A percentile compares a stretch with the other conserved stretches of the same genome.
phyloP scores from a whole-genome alignment of 108 stramenopile genomes.

The Pseudonitzschia delicatissima region DNA sequence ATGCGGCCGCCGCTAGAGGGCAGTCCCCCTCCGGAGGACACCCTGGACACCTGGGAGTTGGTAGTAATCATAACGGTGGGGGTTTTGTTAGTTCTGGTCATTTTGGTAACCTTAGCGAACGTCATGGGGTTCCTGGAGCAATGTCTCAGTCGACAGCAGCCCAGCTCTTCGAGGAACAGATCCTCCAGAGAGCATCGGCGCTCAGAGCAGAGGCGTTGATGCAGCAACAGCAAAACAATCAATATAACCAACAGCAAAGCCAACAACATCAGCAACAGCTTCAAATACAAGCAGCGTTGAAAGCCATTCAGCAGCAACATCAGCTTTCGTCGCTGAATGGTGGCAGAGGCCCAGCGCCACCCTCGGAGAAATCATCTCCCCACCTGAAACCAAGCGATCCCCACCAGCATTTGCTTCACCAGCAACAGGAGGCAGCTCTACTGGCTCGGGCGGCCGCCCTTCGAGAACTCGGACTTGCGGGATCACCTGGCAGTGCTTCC shows the following conservation, averaged over 20 bases:
- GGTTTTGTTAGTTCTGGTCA: constrained; percentile 5
- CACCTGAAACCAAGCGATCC: not conserved
- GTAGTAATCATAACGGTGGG: constrained; percentile 2
- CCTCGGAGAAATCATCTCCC: not conserved
- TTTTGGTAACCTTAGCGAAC: not conserved
- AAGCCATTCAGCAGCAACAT: constrained; percentile 41
- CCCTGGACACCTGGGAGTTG: not conserved
- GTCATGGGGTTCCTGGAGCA: not conserved
- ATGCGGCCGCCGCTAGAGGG: constrained; percentile 10
- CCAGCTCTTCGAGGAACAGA: constrained; percentile 31
- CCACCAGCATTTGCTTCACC: not conserved
- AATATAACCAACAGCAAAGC: constrained; percentile 10
- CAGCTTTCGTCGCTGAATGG: not conserved
- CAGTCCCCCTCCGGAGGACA: not conserved
- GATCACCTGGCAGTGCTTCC: not conserved
- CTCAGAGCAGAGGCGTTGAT: constrained; percentile 37
- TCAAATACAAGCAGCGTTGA: constrained; percentile 24
- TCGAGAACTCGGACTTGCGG: constrained; percentile 25
- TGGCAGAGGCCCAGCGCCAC: not conserved
- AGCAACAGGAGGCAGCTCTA: constrained; percentile 21
- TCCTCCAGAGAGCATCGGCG: constrained; percentile 37
- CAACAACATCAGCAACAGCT: constrained; percentile 19
- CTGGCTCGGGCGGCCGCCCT: constrained; percentile 27
- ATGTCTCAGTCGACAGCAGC: not conserved
- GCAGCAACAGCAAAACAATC: constrained; percentile 27